Evolutionary conservation across 768 basidiomycete genomes (phyloP).

Genomic region (Cubamyces lactineus): DNA sequence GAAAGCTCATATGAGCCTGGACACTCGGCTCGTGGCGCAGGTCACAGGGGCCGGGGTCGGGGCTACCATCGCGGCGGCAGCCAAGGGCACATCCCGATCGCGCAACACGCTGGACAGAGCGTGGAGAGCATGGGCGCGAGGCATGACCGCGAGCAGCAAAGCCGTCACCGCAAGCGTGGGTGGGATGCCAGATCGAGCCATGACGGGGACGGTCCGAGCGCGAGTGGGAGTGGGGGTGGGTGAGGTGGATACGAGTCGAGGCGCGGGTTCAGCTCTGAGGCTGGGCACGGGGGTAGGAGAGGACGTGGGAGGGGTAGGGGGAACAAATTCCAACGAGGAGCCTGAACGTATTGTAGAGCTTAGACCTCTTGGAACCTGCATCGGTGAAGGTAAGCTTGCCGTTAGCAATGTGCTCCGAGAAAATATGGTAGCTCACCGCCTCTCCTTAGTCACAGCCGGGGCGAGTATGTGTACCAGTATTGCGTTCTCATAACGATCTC

Average conservation of each 20-base stretch:
- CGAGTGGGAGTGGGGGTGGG: background rate
- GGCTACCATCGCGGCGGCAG: background rate
- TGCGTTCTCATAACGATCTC: too few relatives aligned
- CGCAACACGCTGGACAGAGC: background rate
- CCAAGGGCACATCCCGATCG: too few relatives aligned
- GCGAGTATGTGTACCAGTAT: too few relatives aligned
- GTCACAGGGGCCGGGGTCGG: background rate
- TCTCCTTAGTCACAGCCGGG: too few relatives aligned
- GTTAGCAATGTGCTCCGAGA: too few relatives aligned
- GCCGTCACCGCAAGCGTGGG: background rate
- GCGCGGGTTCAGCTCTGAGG: background rate
- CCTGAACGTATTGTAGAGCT: too few relatives aligned
- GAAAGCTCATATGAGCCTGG: background rate
- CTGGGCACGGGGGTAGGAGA: background rate
- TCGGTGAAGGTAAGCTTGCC: too few relatives aligned
- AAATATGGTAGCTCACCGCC: too few relatives aligned
- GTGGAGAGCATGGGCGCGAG: conserved; percentile 2
- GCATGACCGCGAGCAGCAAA: background rate
- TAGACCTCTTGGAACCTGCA: too few relatives aligned
- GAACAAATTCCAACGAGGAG: background rate
- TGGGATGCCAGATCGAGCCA: background rate
- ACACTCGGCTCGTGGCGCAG: background rate
- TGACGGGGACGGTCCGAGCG: background rate
- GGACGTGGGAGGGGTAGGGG: background rate
- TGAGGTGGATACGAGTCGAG: background rate